Base-by-base conservation (phyloP, 352 stramenopile species). In the Phytophthora crassamura region DNA sequence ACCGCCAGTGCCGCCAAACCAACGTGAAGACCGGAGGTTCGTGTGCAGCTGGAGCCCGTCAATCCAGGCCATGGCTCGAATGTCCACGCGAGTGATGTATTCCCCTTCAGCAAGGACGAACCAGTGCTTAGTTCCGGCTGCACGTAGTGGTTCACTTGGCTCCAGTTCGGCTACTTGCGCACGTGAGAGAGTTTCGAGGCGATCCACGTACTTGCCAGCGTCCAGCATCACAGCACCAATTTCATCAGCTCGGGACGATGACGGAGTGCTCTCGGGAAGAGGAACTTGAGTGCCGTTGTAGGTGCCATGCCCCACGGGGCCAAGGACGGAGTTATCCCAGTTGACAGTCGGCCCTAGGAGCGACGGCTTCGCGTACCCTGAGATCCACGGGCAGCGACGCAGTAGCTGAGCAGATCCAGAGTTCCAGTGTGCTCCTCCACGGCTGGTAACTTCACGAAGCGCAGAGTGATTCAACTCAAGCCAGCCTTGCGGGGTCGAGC, bases 41-140 rank as follows among this genome's bases (percentile, higher is more conserved):
- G 83, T 92, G 63, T 88, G 74, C 11, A 92, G 67, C 43, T 86
- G 77, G 12, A 92, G 55, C 7, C 81, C 83, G 51, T 92, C 81
- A 33, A 92, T 78, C 77, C 77, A 92, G 10, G 77, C 78, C 70
- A 80, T 80, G 1, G 81, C 75, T 2, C 79, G 70, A 2, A 89
- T 62, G 39, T 89, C 79, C 5, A 92, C 73, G 12, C 64, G 70
- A 25, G 69, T 79, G 34, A 92, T 64, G 47, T 73, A 86, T 62
- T 92, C 83, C 40, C 58, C 50, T 4, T 57, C 65, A 7, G 51
- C 40, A 9, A 92, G 64, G 14, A 90, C 48, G 20, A 90, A 60
- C 68, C 68, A 74, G 47, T 90, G 77, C 16, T 73, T 78, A 20
- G 52, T 30, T 4, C 65, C 70, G 38, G 59, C 55, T 16, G 77